Evolutionary conservation across 106 monocot genomes (phyloP), one percentile per base, ranked within the genome.

Genomic region (Xerophyta viscosa): DNA sequence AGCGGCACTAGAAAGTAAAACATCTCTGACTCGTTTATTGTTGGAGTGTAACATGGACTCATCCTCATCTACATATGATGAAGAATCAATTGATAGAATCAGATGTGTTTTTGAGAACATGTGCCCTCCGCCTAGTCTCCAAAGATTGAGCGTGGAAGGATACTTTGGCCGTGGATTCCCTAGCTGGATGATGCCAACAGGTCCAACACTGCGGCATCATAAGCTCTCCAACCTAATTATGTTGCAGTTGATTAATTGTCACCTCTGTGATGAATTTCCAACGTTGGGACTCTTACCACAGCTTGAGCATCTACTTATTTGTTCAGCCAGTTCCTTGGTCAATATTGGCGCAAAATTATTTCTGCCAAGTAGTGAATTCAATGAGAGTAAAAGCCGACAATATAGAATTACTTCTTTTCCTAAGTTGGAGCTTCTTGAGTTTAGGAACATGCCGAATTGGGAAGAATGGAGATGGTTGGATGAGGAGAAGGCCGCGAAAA

Each of bases 311-410:
- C n/a, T n/a, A n/a, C n/a, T n/a, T n/a, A n/a, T n/a, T n/a, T n/a
- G n/a, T n/a, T n/a, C n/a, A 64, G 50, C n/a, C 14, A 0, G 7
- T 20, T 26, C 29, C 13, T 24, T 65, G 27, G 44, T 6, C 14
- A 31, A 29, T 7, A 72, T 65, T 6, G 71, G 71, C 14, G 41
- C 65, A 41, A 64, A 72, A 46, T 65, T 72, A 18, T 11, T 59
- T 15, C 20, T 54, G 23, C n/a, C 18, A 4, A 13, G 18, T 1
- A 52, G 27, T 11, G 10, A 12, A 4, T 6, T 41, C 33, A 10
- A 39, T 10, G 39, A 12, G 39, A 10, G 10, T 39, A 39, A 39
- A 12, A 39, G 15, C 39, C 10, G 6, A 2, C 13, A 39, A 39
- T 12, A 15, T 39, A 39, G 17, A 28, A 14, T 29, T 30, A 29